Conservation (phyloP, 768 basidiomycete genomes). For the Boletus subcaerulescens region DNA sequence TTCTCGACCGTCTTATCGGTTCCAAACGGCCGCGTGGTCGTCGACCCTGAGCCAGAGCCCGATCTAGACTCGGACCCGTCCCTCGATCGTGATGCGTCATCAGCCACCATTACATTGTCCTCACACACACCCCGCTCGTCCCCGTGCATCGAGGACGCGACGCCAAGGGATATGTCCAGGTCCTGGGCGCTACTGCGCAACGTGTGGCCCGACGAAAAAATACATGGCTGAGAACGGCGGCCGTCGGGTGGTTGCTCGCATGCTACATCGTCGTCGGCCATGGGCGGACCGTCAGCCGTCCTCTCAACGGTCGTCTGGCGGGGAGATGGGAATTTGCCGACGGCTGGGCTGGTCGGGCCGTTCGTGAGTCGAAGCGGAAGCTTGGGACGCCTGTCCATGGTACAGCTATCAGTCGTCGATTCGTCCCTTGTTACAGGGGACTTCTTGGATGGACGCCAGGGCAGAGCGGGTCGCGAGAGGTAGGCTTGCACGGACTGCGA, state of each 20-base stretch:
- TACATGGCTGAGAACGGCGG: neutral
- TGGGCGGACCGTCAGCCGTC: neutral
- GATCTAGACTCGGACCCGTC: too few species aligned
- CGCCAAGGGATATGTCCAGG: too few species aligned
- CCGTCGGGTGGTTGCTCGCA: neutral
- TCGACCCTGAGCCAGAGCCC: too few species aligned
- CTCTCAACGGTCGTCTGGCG: neutral
- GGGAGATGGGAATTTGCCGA: neutral
- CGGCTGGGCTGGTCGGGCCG: neutral
- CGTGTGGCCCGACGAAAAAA: neutral
- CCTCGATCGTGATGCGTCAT: too few species aligned
- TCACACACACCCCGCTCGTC: too few species aligned
- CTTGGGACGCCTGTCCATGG: neutral
- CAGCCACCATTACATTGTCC: too few species aligned
- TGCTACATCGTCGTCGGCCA: neutral
- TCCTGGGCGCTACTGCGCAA: too few species aligned
- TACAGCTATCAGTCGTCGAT: neutral
- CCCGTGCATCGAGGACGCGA: too few species aligned
- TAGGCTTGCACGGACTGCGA: slow-evolving; percentile 49
- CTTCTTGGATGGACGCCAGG: slow-evolving; percentile 1
- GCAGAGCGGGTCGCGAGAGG: slow-evolving; percentile 26
- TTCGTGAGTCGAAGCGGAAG: slow-evolving; percentile 4
- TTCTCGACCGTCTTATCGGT: too few species aligned
- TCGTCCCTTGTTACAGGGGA: neutral
- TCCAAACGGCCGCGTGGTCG: too few species aligned